Conservation (phyloP, 495 filamentous ascomycete species). For the Xylaria telfairii region DNA sequence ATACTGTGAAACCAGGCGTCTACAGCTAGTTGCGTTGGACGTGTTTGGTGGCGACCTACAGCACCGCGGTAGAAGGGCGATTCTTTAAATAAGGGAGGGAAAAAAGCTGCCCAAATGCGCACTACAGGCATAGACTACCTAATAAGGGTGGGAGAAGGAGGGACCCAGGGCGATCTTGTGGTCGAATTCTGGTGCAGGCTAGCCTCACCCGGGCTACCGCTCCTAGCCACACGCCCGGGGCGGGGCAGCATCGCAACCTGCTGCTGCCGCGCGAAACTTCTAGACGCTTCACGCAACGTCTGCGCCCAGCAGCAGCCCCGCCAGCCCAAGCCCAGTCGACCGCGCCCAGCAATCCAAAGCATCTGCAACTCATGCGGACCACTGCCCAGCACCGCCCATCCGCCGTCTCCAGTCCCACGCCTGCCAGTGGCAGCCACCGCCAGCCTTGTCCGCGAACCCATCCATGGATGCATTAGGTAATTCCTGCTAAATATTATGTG, state of each 20-base stretch:
- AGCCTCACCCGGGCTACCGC: conserved; percentile 29
- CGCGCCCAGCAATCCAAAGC: neutral
- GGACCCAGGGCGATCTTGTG: conserved; percentile 1
- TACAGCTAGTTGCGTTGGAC: conserved; percentile 8
- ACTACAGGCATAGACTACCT: conserved; percentile 32
- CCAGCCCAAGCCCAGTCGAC: no score
- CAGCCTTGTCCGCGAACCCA: conserved; percentile 9
- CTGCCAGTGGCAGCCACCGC: neutral
- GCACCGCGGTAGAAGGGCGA: conserved; percentile 11
- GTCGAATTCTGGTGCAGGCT: conserved; percentile 26
- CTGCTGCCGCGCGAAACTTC: conserved; percentile 23
- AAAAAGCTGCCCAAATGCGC: conserved; percentile 43
- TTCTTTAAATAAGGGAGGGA: conserved; percentile 12
- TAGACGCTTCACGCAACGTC: conserved; percentile 27
- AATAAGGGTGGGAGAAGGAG: conserved; percentile 21
- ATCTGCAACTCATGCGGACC: conserved; percentile 13
- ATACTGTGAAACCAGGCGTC: conserved; percentile 8
- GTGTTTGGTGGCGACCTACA: neutral
- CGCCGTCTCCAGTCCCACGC: neutral
- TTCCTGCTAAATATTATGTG: neutral
- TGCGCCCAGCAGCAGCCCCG: no score
- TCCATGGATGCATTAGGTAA: conserved; percentile 8
- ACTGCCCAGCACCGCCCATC: no score
- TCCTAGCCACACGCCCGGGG: conserved; percentile 23
- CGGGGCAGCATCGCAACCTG: conserved; percentile 1